Base-by-base conservation (phyloP, 2,329 filamentous ascomycete genomes). In the Daldinia sp. region DNA sequence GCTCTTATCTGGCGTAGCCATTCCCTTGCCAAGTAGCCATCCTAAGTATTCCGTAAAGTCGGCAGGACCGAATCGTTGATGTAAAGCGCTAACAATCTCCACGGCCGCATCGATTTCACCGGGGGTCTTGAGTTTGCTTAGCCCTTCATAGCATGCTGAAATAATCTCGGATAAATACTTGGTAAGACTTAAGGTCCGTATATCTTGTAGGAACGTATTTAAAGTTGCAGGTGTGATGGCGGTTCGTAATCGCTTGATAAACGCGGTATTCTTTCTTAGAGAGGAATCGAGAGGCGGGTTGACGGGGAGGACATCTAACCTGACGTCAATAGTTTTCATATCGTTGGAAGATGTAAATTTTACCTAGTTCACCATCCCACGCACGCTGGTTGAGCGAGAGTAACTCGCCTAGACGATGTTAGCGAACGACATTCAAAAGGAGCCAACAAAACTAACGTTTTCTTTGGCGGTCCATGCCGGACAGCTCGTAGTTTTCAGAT, bases 151-250 rank as follows among this genome's bases (percentile, higher is more conserved):
- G 80, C 93, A 96, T 64, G 94, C 94, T 19, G 94, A 94, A 72
- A 97, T 93, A 70, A 98, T 96, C 79, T 98, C 94, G 70, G 94
- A 97, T 13, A 98, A 87, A 78, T 98, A 98, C 77, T 97, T 97
- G 83, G 94, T 92, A 51, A 98, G 85, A 70, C 94, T 97, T 25
- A 98, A 84, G 23, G 92, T 91, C 72, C 91, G 90, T 72, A 97
- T 94, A 75, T 98, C 94, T 76, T 94, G 88, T 48, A 97, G 81
- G 78, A 98, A 96, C 61, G 93, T 95, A 69, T 86, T 83, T 56
- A 94, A 87, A 57, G 91, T 92, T 58, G 93, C 84, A 49, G 92
- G 81, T 67, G 91, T 94, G 67, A 98, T 89, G 63, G 93, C 92
- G 61, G 94, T 97, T 71, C 94, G 92, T 58, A 98, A 84, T 73